Percentiles rank a stretch among this genome's conserved stretches.
Conservation (phyloP, 2,329 filamentous ascomycete species). For the Scedosporium aurantiacum region DNA sequence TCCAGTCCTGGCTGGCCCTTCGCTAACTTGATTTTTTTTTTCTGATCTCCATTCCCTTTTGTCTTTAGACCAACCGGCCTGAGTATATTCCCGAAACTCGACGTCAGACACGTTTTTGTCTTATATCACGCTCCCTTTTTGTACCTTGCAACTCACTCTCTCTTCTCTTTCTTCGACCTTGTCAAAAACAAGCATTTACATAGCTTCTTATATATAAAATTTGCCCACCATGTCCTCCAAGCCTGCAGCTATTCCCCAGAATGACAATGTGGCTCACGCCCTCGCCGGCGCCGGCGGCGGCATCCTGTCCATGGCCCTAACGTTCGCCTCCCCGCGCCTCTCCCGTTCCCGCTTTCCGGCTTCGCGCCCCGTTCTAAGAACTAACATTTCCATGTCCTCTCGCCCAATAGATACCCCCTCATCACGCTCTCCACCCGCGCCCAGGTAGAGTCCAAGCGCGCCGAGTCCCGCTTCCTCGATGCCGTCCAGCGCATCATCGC, state of each 20-base stretch:
- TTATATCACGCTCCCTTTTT: background rate
- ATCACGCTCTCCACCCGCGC: slow-evolving; percentile 96
- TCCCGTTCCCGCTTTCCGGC: background rate
- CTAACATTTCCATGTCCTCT: background rate
- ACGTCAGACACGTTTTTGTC: background rate
- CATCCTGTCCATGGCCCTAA: slow-evolving; percentile 89
- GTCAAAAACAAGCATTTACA: background rate
- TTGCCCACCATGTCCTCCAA: slow-evolving; percentile 36
- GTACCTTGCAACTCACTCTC: background rate
- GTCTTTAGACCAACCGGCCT: background rate
- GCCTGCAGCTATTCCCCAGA: slow-evolving; percentile 59
- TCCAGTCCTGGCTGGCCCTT: background rate
- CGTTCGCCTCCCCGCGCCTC: slow-evolving; percentile 42
- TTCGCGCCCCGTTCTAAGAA: background rate
- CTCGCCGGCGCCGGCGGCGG: slow-evolving; percentile 88
- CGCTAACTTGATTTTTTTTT: background rate
- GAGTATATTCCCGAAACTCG: background rate
- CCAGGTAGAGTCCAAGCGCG: slow-evolving; percentile 93
- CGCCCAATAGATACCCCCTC: slow-evolving; percentile 66
- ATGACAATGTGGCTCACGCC: slow-evolving; percentile 94
- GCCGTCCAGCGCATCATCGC: slow-evolving; percentile 80
- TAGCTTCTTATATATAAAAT: background rate
- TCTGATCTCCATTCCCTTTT: background rate
- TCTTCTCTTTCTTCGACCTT: background rate
- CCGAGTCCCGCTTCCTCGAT: slow-evolving; percentile 71